Evolutionary conservation across 768 basidiomycete species (phyloP), one percentile per base, ranked within the genome.

Genomic region (Podaxis sp.): DNA sequence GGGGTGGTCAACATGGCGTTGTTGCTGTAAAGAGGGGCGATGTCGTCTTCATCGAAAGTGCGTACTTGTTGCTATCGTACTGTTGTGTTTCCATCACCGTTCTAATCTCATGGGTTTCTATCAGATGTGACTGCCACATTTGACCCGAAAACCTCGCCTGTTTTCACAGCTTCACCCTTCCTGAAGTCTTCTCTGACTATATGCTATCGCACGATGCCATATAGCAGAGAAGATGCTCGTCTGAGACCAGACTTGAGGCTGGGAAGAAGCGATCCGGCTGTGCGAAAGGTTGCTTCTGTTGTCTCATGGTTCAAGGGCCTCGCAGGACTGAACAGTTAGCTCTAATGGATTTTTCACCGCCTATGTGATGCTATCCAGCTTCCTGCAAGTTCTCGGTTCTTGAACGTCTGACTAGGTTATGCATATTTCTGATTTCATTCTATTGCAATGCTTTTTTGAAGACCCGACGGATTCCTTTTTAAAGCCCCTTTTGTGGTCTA

Each of bases 201-300:
- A 15, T 94, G 92, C 70, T 94, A 89, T 74, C 85, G 92, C 20
- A 88, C 90, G 6, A 83, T 93, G 83, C 88, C 90, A 2, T 80
- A 83, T 65, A 77, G 80, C 1, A 78, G 78, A 30, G 81, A 84
- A 64, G 90, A 93, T 70, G 75, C 76, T 17, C 78, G 77, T 4
- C 74, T 90, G 4, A 82, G 90, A 5, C 91, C 92, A 17, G 92
- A 94, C 72, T 72, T 93, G 46, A 80, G 90, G 37, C 77, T 94
- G 2, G 89, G 86, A 1, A 76, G 78, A 63, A 90, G 86, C 62
- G 91, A 93, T 60, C 83, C 85, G 8, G 81, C 80, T 7, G 88
- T 93, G 13, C 79, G 84, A 60, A 87, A 81, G 63, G 91, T 94
- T 0, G 83, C 87, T 0, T 75, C 78, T 17, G 78, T 91, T 33